Conservation (phyloP, 192 early-diverging fungal genomes). For the Gigaspora rosea region DNA sequence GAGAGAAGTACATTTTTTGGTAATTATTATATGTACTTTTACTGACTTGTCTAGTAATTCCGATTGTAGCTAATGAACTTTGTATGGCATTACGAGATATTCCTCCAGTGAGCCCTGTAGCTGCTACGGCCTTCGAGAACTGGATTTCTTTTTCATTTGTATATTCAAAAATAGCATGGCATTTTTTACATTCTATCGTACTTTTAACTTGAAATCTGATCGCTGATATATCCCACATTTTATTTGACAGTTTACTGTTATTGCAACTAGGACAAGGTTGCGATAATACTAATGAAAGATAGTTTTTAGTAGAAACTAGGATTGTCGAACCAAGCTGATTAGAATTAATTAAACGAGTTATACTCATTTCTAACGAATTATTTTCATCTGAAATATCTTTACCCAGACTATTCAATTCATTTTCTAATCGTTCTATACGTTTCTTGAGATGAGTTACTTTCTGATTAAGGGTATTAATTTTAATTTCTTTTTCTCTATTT, state of each 20-base stretch:
- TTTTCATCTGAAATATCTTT: too few species aligned
- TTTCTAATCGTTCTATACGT: too few species aligned
- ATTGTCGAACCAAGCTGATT: not conserved
- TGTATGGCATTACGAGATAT: not conserved
- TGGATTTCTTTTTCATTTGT: not conserved
- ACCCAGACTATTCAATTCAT: too few species aligned
- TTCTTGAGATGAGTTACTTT: too few species aligned
- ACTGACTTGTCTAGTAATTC: not conserved
- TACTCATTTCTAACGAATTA: too few species aligned
- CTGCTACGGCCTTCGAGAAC: not conserved
- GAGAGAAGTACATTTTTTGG: not conserved
- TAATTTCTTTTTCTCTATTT: too few species aligned
- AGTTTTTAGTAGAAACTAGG: not conserved
- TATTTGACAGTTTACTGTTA: not conserved
- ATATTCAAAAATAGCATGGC: not conserved
- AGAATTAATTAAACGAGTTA: not conserved
- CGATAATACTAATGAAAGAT: not conserved
- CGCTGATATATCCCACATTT: not conserved
- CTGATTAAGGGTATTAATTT: too few species aligned
- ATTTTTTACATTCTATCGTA: not conserved
- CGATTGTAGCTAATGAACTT: not conserved
- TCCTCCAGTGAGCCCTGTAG: not conserved
- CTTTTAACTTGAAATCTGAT: not conserved
- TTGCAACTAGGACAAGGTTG: not conserved
- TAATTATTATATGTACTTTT: constrained; percentile 14